A percentile compares a stretch with the other conserved stretches of the same genome.
Conservation (phyloP, 2,329 filamentous ascomycete species). For the Pezizomycotina sp. region DNA sequence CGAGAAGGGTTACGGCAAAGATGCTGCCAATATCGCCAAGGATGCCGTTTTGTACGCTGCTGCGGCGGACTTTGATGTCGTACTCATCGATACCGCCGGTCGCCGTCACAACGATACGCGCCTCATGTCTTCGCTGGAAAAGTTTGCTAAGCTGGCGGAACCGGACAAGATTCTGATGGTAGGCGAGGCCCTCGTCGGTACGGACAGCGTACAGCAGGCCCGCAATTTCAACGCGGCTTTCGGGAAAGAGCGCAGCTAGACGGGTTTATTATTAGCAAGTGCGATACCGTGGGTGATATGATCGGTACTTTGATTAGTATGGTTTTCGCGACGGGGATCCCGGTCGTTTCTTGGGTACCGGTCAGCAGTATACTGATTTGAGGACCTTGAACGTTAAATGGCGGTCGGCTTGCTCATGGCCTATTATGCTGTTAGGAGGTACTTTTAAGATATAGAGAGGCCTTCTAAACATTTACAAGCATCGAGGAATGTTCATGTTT, state of each 20-base stretch:
- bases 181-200: slow-evolving; percentile 78
- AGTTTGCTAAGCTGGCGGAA: slow-evolving; percentile 88
- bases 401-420: slow-evolving; percentile 25
- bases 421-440: too few relatives aligned
- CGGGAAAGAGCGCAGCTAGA: slow-evolving; percentile 66
- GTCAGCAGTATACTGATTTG: slow-evolving; percentile 25
- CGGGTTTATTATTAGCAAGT: slow-evolving; percentile 96
- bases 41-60: slow-evolving; percentile 74
- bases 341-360: slow-evolving; percentile 71
- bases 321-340: slow-evolving; percentile 92
- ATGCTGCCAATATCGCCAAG: slow-evolving; percentile 85
- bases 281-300: slow-evolving; percentile 99
- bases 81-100: slow-evolving; percentile 91
- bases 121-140: slow-evolving; percentile 90
- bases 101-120: slow-evolving; percentile 88
- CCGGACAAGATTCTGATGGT: slow-evolving; percentile 99
- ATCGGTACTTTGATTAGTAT: slow-evolving; percentile 74
- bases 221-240: slow-evolving; percentile 92
- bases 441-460: too few relatives aligned
- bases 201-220: slow-evolving; percentile 86
- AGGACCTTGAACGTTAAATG: slow-evolving; percentile 25
- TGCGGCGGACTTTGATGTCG: slow-evolving; percentile 68
- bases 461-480: too few relatives aligned
- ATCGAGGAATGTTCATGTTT: too few relatives aligned
- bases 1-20: slow-evolving; percentile 94